A percentile compares a stretch with the other conserved stretches of the same genome.
Evolutionary conservation across 305 asterid species (phyloP).

Genomic region (Rubia peregrina): DNA sequence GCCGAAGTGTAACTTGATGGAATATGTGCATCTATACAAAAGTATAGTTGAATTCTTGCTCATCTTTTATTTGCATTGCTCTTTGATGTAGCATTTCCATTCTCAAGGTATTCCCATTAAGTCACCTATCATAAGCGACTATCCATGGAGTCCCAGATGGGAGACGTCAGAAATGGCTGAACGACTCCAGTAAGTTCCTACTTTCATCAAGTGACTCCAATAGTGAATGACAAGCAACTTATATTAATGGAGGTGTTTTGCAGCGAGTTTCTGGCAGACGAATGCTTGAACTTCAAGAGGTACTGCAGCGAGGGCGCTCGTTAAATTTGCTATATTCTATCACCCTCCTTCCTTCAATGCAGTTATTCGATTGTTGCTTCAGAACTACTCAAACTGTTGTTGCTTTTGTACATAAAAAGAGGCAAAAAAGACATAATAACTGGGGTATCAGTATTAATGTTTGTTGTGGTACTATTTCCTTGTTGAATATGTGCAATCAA

Average conservation of each 20-base stretch:
- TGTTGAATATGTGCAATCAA: not conserved
- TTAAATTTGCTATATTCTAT: conserved; percentile 7
- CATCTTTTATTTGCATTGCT: conserved; percentile 6
- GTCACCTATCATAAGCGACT: conserved; percentile 45
- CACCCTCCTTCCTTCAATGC: not conserved
- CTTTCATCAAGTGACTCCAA: not conserved
- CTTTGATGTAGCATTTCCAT: conserved; percentile 48
- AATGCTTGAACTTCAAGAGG: conserved; percentile 87
- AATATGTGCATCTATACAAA: too few relatives aligned
- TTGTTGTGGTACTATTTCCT: not conserved
- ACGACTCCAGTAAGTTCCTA: conserved; percentile 58
- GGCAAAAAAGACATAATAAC: not conserved
- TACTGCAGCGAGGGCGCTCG: conserved; percentile 46
- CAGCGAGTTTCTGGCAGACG: conserved; percentile 77
- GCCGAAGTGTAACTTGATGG: not conserved
- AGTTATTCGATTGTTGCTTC: not conserved
- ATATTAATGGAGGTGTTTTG: conserved; percentile 10
- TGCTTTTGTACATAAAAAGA: not conserved
- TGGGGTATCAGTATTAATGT: not conserved
- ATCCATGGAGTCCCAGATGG: conserved; percentile 98
- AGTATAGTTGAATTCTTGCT: not conserved
- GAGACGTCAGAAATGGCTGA: conserved; percentile 67
- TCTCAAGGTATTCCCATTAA: conserved; percentile 54
- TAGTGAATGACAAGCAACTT: not conserved
- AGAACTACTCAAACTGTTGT: too few relatives aligned